Evolutionary conservation across 2,329 filamentous ascomycete species (phyloP), one percentile per base, ranked within the genome.

Genomic region (Orbilia oligospora): DNA sequence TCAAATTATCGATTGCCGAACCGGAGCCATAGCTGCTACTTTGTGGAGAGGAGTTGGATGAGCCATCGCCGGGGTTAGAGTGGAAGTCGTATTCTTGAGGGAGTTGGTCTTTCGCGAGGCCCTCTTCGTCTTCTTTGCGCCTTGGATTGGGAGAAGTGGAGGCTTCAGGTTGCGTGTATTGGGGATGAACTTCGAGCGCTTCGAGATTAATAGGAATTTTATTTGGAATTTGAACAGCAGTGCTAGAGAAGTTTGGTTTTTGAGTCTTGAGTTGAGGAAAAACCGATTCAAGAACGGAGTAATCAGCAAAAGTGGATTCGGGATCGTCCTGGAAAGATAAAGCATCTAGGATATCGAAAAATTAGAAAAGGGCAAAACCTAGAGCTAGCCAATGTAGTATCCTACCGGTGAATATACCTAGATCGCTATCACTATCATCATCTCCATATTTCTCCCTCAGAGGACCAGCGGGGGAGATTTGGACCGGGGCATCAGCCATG

Each of bases 21-120:
- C 56, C 56, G 3, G 56, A 61, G 36, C 56, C 56, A 20, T 61
- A 61, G 56, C 56, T 61, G 12, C 56, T 61, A 9, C 20, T 27
- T 3, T n/a, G 33, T n/a, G 36, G 18, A 61, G 56, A 44, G 10
- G 56, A 61, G 1, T 18, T 20, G 0, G 56, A 18, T 16, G 56
- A 61, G 18, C 56, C 33, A 12, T 12, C 8, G 12, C 22, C 36
- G 10, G 20, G 3, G 1, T 24, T 20, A 1, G 56, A 3, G 14
- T 44, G 10, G 12, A 30, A 30, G 6, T 2, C 1, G 24, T 55
- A 55, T 55, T 55, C 16, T 55, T 30, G 24, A 10, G 27, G 27
- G 6, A 33, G 27, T 18, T 10, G 27, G 6, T 44, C 2, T 3
- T 44, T 9, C 10, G n/a, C 27, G 8, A 38, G 12, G 16, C 3